Evolutionary conservation across 2,329 filamentous ascomycete species (phyloP), one percentile per base, ranked within the genome.

Genomic region (Sporothrix schenckii): DNA sequence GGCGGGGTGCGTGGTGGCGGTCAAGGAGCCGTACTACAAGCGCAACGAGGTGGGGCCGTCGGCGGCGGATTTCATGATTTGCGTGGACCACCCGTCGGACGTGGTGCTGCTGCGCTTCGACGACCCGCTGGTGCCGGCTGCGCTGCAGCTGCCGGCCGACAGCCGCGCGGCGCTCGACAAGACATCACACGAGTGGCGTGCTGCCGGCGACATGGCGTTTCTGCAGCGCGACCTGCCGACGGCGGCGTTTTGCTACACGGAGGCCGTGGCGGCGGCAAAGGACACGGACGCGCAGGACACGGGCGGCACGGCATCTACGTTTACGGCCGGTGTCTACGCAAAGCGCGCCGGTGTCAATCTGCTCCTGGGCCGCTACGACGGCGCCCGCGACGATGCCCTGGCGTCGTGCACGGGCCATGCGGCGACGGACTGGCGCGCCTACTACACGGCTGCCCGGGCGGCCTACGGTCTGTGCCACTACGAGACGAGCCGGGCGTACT

Each of bases 1-100:
- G 2, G 77, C 78, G 2, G 69, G 69, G 2, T 66, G 66, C 6
- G 70, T 79, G 1, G 72, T 80, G 0, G 77, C 79, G 3, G 68
- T 81, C 72, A 80, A 80, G 69, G 79, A 81, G 68, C 79, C 80
- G 0, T 80, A 78, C 49, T 80, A 79, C 73, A 76, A 77, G n/a
- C 75, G 74, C 67, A 77, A 78, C 53, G 77, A 77, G 49, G 77
- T 76, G 68, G 75, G 2, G 69, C 6, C 34, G 34, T 34, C 34
- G 34, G 73, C 27, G 4, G 21, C 56, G 11, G 78, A 80, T 58
- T 77, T 75, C 41, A 76, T 79, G 75, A 76, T 81, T 27, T 79
- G 77, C 56, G 76, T 80, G 7, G 79, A 80, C 27, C 79, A 81
- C 50, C 78, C 78, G 0, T 78, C 78, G 0, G 79, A 80, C 63